phyloP scores from a whole-genome alignment of 2,329 filamentous ascomycete genomes.

The Aspergillus costaricaensis region DNA sequence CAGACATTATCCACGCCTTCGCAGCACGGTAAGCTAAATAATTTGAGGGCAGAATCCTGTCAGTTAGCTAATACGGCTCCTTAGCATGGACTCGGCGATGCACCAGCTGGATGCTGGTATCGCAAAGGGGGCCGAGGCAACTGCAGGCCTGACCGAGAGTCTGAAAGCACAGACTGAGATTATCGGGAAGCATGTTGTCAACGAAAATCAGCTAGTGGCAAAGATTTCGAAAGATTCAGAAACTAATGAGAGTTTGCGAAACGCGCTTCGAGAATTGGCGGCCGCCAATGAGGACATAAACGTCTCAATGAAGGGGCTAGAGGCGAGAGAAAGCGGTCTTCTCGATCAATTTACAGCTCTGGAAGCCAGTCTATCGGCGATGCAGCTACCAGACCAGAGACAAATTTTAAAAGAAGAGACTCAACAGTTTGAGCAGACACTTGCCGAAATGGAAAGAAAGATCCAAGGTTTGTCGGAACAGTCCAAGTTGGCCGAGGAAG shows the following conservation, averaged over 20 bases:
- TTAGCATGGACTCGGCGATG: conserved; percentile 27
- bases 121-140: conserved; percentile 18
- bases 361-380: conserved; percentile 21
- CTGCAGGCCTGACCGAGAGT: conserved; percentile 12
- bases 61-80: not conserved
- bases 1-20: conserved; percentile 18
- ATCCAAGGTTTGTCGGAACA: conserved; percentile 26
- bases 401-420: conserved; percentile 27
- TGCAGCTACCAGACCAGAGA: conserved; percentile 22
- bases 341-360: conserved; percentile 30
- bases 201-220: conserved; percentile 21
- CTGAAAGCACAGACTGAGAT: conserved; percentile 27
- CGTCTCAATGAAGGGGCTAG: conserved; percentile 25
- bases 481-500: conserved; percentile 18
- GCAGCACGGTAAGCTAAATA: conserved; percentile 26
- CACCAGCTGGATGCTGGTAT: conserved; percentile 20
- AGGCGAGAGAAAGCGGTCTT: conserved; percentile 28
- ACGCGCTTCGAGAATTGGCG: conserved; percentile 22
- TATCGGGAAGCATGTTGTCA: conserved; percentile 21
- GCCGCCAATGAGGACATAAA: conserved; percentile 23
- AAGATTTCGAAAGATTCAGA: conserved; percentile 25
- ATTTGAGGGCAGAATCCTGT: no score
- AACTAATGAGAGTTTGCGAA: conserved; percentile 21
- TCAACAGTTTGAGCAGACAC: conserved; percentile 23
- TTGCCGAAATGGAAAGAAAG: conserved; percentile 27